Base-by-base conservation (phyloP, 2,329 filamentous ascomycete species). In the Xylariales sp. region DNA sequence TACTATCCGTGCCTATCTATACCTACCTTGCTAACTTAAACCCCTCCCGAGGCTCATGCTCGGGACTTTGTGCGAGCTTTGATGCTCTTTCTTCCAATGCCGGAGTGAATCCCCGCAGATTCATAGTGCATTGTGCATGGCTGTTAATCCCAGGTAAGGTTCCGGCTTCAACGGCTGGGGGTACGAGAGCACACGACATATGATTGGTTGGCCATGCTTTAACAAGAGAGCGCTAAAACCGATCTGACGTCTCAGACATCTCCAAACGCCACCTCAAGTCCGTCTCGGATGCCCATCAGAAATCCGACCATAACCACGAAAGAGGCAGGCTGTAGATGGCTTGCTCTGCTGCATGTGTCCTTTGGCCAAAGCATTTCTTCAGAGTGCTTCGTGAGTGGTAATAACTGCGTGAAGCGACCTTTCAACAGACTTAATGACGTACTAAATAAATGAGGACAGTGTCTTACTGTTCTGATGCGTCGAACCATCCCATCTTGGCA, bases 181-280 rank as follows among this genome's bases (percentile, higher is more conserved):
- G 16, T 31, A 15, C 29, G 29, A 31, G 29, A 31, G n/a, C 8
- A 10, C 12, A 14, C n/a, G 29, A 7, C 5, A 6, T 10, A n/a
- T 27, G 20, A 37, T 37, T 37, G 34, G 34, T 5, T 16, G 5
- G 20, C 9, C 35, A 19, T 50, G 54, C 58, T 61, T 62, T 54
- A 60, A 57, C 52, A 31, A 53, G 45, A 48, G 38, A 34, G 41
- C 39, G 52, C 58, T 60, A 62, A 64, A 65, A 63, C 61, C 57
- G 47, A 40, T 51, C 50, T 47, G 46, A 46, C 52, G 59, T 61
- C 59, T 62, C 58, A 57, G 52, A 49, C 24, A 24, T 24, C 39
- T 46, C 49, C 53, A 58, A 54, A 56, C 51, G 45, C 46, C 45
- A 42, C 47, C 43, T 46, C 46, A 49, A 18, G 41, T 46, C 44